These are phyloP conservation scores for Verticillium longisporum DNA, from an alignment of 2,329 filamentous ascomycete species.

Conservation along the genomic window DNA sequence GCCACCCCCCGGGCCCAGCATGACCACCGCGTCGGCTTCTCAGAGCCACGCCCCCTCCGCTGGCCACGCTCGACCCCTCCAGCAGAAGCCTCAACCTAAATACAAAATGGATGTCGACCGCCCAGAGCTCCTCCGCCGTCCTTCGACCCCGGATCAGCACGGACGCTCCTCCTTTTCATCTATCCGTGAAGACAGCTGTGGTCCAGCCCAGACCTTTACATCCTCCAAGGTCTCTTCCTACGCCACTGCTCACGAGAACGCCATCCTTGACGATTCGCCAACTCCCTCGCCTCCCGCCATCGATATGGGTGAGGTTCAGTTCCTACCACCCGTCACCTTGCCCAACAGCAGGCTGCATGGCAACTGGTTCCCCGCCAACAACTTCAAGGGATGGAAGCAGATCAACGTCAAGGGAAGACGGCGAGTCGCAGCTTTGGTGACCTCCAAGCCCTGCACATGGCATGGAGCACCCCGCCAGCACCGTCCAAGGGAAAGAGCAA, in stretches of 20 bases:
- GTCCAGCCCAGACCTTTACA: constrained; percentile 56
- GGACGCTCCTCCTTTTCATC: constrained; percentile 55
- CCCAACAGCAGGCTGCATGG: constrained; percentile 51
- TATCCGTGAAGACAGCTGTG: constrained; percentile 52
- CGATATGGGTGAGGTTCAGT: constrained; percentile 37
- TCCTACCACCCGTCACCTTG: constrained; percentile 45
- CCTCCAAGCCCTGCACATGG: constrained; percentile 46
- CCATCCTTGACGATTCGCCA: constrained; percentile 40
- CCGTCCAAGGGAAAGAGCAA: constrained; percentile 23
- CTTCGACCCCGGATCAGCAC: constrained; percentile 24
- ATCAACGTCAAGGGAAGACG: constrained; percentile 50
- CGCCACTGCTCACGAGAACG: constrained; percentile 39
- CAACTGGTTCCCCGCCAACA: constrained; percentile 50
- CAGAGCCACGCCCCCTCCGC: constrained; percentile 24
- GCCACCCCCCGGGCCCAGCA: constrained; percentile 18
- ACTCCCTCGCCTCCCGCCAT: constrained; percentile 16
- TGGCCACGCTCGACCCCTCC: constrained; percentile 5
- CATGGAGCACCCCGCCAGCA: constrained; percentile 40
- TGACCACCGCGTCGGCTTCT: constrained; percentile 28
- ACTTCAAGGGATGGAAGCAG: constrained; percentile 56
- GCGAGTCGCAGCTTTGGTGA: constrained; percentile 57
- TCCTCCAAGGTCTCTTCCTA: constrained; percentile 57
- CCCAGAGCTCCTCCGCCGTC: constrained; percentile 14
- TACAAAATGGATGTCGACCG: constrained; percentile 22
- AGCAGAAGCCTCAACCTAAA: constrained; percentile 5